Conservation (phyloP, 345 rosid genomes). For the Boechera divaricarpa region DNA sequence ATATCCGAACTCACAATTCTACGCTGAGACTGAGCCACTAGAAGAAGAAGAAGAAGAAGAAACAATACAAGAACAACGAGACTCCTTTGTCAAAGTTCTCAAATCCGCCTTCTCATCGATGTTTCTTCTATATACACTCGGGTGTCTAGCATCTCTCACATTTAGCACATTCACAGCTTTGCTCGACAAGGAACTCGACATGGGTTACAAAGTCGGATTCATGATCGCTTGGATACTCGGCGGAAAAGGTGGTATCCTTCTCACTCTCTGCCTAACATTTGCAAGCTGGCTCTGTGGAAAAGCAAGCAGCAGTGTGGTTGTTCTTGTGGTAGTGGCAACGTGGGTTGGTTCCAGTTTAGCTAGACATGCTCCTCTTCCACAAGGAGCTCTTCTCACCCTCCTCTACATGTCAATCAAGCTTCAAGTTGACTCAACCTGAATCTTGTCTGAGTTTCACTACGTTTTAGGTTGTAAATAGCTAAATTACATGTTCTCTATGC, state of each 20-base stretch:
- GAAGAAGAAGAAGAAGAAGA: slow-evolving; percentile 48
- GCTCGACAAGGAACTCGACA: slow-evolving; percentile 72
- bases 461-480: slow-evolving; percentile 38
- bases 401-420: slow-evolving; percentile 91
- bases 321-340: slow-evolving; percentile 66
- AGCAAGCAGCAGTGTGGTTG: slow-evolving; percentile 81
- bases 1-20: slow-evolving; percentile 40
- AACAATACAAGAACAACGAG: slow-evolving; percentile 53
- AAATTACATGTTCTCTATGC: background rate
- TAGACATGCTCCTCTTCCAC: slow-evolving; percentile 81
- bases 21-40: slow-evolving; percentile 45
- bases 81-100: slow-evolving; percentile 64
- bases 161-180: slow-evolving; percentile 68
- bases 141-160: slow-evolving; percentile 65
- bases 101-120: slow-evolving; percentile 63
- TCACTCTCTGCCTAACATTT: slow-evolving; percentile 69
- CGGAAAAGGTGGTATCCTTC: slow-evolving; percentile 75
- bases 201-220: slow-evolving; percentile 84
- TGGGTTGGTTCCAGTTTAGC: slow-evolving; percentile 85
- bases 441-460: background rate
- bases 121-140: slow-evolving; percentile 61
- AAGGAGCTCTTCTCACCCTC: slow-evolving; percentile 80
- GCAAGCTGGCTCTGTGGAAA: slow-evolving; percentile 93
- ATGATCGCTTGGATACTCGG: slow-evolving; percentile 77
- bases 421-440: slow-evolving; percentile 63